Evolutionary conservation across 345 rosid genomes (phyloP).

Genomic region (Raphanus sativus): DNA sequence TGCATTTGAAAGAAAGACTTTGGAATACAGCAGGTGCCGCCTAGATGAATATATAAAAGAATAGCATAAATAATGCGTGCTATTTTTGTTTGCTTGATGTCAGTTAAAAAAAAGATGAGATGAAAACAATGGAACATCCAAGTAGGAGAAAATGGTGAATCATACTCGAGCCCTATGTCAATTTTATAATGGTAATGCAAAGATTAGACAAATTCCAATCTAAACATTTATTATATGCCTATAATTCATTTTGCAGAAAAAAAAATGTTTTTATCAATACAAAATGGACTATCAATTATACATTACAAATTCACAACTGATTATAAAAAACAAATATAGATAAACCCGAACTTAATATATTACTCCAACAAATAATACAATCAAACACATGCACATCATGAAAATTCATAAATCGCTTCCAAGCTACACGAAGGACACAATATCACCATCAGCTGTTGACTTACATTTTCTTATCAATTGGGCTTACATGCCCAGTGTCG

Average conservation of each 20-base stretch:
- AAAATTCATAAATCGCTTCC: not conserved
- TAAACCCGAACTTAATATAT: not conserved
- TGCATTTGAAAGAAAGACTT: not conserved
- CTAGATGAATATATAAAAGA: not conserved
- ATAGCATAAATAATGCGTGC: not conserved
- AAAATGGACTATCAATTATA: not conserved
- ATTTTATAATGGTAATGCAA: not conserved
- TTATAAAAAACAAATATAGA: too few species aligned
- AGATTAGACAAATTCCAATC: not conserved
- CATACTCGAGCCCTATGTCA: not conserved
- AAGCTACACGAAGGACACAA: not conserved
- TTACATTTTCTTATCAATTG: not conserved
- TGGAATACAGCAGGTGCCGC: not conserved
- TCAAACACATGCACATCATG: not conserved
- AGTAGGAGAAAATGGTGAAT: not conserved
- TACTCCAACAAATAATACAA: not conserved
- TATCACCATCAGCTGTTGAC: not conserved
- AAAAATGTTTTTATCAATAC: not conserved
- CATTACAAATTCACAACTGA: not conserved
- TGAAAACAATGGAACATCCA: not conserved
- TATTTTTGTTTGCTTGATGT: not conserved
- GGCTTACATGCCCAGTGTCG: not conserved
- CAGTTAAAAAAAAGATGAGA: not conserved
- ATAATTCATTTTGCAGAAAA: not conserved
- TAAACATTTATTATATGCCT: not conserved